Evolutionary conservation across 2,329 filamentous ascomycete species (phyloP).

Genomic region (Exophiala mesophila): DNA sequence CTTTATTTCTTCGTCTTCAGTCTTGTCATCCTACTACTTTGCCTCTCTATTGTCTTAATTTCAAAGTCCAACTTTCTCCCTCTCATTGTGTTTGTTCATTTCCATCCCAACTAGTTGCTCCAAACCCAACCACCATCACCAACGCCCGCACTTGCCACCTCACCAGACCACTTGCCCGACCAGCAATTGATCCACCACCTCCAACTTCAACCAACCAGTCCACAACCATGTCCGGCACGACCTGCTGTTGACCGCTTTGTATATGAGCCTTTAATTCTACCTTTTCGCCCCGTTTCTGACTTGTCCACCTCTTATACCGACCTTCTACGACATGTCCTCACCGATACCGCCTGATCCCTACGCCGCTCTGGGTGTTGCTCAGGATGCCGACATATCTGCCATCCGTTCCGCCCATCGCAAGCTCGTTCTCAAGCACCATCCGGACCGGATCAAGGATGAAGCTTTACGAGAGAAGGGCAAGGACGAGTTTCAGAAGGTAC

Average conservation of each 20-base stretch:
- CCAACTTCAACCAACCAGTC: not conserved
- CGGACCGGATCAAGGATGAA: constrained; percentile 82
- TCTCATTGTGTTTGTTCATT: not conserved
- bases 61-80: not conserved
- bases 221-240: not conserved
- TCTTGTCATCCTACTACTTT: not conserved
- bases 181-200: not conserved
- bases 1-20: not conserved
- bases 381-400: constrained; percentile 62
- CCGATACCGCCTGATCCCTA: constrained; percentile 65
- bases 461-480: constrained; percentile 71
- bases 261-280: constrained; percentile 3
- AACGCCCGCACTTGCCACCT: not conserved
- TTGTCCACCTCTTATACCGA: not conserved
- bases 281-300: constrained; percentile 6
- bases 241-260: not conserved
- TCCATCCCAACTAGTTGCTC: not conserved
- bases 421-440: constrained; percentile 81
- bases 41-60: no score
- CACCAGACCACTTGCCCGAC: not conserved
- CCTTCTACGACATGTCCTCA: constrained; percentile 13
- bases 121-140: not conserved
- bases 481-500: constrained; percentile 85
- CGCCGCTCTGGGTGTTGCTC: constrained; percentile 66
- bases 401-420: constrained; percentile 81